A percentile compares a stretch with the other conserved stretches of the same genome.
Evolutionary conservation across 805 yeast genomes (phyloP).

Genomic region (Metschnikowia arizonensis): DNA sequence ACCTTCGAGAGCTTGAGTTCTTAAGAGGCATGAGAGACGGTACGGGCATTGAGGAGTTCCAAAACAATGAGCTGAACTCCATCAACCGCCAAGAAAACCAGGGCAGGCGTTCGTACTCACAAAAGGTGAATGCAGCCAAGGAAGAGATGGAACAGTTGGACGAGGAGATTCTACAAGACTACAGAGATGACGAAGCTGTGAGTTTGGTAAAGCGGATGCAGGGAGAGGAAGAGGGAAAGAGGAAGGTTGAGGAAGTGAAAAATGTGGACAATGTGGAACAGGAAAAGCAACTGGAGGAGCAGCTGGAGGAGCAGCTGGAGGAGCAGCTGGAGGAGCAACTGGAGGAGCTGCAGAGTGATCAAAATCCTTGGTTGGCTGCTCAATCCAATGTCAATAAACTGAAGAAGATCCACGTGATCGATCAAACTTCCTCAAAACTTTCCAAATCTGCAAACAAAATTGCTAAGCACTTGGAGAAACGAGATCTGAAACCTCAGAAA

Average conservation of each 20-base stretch:
- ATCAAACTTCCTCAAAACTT: slow-evolving; percentile 35
- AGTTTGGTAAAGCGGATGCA: slow-evolving; percentile 37
- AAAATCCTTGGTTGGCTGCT: slow-evolving; percentile 37
- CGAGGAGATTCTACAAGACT: slow-evolving; percentile 32
- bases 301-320: too few species aligned
- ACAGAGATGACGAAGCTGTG: slow-evolving; percentile 48
- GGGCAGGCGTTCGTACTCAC: slow-evolving; percentile 81
- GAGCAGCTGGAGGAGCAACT: too few species aligned
- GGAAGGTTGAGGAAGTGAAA: background rate
- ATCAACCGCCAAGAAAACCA: slow-evolving; percentile 54
- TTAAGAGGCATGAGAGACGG: slow-evolving; percentile 41
- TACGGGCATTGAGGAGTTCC: slow-evolving; percentile 39
- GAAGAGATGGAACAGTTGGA: slow-evolving; percentile 29
- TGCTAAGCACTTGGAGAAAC: slow-evolving; percentile 31
- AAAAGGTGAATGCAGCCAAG: slow-evolving; percentile 46
- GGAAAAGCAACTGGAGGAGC: too few species aligned
- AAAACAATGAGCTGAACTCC: slow-evolving; percentile 32
- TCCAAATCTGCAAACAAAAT: slow-evolving; percentile 40
- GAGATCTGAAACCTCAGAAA: slow-evolving; percentile 28
- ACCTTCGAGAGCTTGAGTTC: slow-evolving; percentile 48
- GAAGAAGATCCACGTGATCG: slow-evolving; percentile 28
- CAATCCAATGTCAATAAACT: slow-evolving; percentile 25
- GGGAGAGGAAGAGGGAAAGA: background rate
- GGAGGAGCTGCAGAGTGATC: background rate
- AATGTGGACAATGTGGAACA: background rate